Evolutionary conservation across 257 asterid species (phyloP), one percentile per base, ranked within the genome.

Genomic region (Penstemon eatonii): DNA sequence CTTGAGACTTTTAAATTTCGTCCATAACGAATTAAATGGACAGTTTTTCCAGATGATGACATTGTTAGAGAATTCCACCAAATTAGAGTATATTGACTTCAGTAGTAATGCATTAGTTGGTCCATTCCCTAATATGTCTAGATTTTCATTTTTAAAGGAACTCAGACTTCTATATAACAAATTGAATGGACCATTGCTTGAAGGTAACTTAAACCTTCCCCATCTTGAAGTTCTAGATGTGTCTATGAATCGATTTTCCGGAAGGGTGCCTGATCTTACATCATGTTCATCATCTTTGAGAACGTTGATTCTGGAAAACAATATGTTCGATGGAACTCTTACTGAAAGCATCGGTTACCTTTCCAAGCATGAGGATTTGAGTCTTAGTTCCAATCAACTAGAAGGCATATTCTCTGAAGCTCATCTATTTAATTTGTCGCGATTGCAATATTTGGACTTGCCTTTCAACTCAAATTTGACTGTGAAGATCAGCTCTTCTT

Each of bases 351-450:
- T 70, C 2, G 72, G 72, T 19, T 3, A 3, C 33, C 64, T 66
- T 50, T 69, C 67, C 43, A 69, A 58, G 47, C 60, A 71, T n/a
- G 63, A 44, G 25, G 5, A 1, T n/a, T 6, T 79, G 38, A 38
- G 67, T 66, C 76, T 79, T 47, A 56, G 36, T 39, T 71, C 67
- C 36, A 76, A 76, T 66, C 64, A 39, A 11, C 63, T 80, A 18
- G 73, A 66, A 56, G 81, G 73, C 12, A 1, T 42, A 39, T 15
- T 76, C 15, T 56, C 53, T 33, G 70, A 76, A 65, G n/a, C 76
- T 19, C 69, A 75, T 60, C 49, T 70, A 10, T 64, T 54, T 18
- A 70, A 70, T 55, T 64, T 78, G 18, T 15, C 18, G 18, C 18
- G 18, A 15, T 15, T 15, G 18, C 18, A 15, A 15, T 15, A 15